Evolutionary conservation across 2,329 filamentous ascomycete species (phyloP).

Genomic region (Sporothrix brasiliensis): DNA sequence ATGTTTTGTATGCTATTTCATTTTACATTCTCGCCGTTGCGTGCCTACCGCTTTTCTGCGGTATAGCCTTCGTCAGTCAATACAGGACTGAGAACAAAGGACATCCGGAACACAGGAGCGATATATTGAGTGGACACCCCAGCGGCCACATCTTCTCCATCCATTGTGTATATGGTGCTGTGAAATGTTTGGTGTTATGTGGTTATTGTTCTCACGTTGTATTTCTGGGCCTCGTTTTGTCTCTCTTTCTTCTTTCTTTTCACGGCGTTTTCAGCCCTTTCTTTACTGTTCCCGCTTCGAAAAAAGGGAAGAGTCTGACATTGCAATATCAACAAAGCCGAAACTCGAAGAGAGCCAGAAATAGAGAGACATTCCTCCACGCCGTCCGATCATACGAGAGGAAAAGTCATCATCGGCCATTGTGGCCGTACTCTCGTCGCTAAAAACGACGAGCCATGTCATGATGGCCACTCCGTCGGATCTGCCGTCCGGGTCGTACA

Average conservation of each 20-base stretch:
- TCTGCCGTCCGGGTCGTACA: neutral
- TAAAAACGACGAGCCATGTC: slow-evolving; percentile 3
- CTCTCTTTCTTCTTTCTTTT: neutral
- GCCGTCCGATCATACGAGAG: neutral
- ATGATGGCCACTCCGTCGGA: slow-evolving; percentile 13
- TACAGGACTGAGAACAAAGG: neutral
- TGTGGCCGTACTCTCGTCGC: neutral
- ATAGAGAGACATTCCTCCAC: neutral
- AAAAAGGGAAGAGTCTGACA: neutral
- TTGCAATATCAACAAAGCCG: neutral
- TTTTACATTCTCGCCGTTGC: too few relatives aligned
- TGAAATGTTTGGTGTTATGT: neutral
- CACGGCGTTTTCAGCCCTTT: neutral
- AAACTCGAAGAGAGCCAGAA: neutral
- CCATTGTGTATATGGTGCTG: too few relatives aligned
- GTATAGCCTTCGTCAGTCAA: slow-evolving; percentile 12
- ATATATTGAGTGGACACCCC: slow-evolving; percentile 18
- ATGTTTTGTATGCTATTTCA: slow-evolving; percentile 14
- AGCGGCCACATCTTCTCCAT: neutral
- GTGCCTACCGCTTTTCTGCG: neutral
- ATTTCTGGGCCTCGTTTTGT: neutral
- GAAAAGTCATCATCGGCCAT: neutral
- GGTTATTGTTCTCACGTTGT: neutral
- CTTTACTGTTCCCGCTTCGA: neutral
- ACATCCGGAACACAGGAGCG: neutral